A percentile compares a stretch with the other conserved stretches of the same genome.
Conservation (phyloP, 139 green algal genomes). For the Chlorella sp. region DNA sequence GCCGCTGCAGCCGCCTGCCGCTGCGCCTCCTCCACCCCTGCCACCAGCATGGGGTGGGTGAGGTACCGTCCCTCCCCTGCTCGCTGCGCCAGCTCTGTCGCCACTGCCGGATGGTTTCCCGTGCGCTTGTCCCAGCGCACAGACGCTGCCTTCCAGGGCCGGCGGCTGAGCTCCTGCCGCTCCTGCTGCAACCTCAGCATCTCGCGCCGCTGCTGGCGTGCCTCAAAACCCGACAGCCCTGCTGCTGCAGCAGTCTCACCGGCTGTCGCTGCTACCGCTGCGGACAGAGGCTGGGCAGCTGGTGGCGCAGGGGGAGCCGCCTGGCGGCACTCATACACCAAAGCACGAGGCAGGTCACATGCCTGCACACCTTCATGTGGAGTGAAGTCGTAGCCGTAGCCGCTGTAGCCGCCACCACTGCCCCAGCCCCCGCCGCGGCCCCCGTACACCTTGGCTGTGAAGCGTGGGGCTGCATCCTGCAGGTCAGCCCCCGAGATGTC, state of each 20-base stretch:
- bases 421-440: neutral
- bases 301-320: neutral
- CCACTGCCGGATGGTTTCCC: neutral
- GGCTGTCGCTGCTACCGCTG: too few species aligned
- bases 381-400: too few species aligned
- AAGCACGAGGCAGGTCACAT: neutral
- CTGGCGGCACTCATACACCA: neutral
- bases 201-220: too few species aligned
- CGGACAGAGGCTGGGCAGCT: too few species aligned
- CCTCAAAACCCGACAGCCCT: too few species aligned
- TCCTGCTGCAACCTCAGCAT: too few species aligned
- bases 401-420: too few species aligned
- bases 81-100: neutral
- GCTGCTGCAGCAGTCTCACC: too few species aligned
- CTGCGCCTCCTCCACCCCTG: neutral
- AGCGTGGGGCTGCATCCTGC: too few species aligned
- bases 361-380: neutral
- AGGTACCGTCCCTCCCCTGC: neutral
- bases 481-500: neutral
- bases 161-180: too few species aligned
- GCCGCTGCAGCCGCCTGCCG: neutral
- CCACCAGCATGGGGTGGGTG: neutral
- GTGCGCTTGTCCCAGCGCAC: slow-evolving; percentile 5
- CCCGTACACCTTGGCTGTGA: too few species aligned
- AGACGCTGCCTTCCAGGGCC: neutral